Evolutionary conservation across 208 protist genomes (phyloP), one percentile per base, ranked within the genome.

Genomic region (Trypanosoma congolense): DNA sequence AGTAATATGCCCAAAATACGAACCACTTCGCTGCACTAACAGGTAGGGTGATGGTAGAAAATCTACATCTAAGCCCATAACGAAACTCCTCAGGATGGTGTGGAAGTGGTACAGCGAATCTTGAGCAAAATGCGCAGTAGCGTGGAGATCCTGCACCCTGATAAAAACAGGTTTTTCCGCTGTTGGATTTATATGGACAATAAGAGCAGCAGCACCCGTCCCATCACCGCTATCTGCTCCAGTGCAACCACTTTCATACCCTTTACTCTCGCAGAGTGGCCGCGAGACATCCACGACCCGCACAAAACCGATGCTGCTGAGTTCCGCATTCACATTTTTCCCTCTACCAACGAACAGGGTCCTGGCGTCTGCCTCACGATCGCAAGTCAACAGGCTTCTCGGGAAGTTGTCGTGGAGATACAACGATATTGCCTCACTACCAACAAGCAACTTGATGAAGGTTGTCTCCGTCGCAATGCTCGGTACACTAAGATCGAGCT

Each of bases 21-120:
- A 44, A 9, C 72, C 68, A 53, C 80, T 87, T 14, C 70, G 73
- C 65, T 80, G 68, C 5, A 87, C 80, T 22, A 83, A 56, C 3
- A 70, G 45, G 9, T 79, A 55, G 1, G 80, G 80, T 16, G 64
- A 63, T 19, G 77, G 70, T 14, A 77, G 36, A 28, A 57, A 61
- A 36, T 49, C 10, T 40, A 81, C 45, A 49, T 87, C 76, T 6
- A 62, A 14, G 10, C 61, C 61, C 10, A 48, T 24, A 4, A 61
- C 53, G 48, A 72, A 77, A 24, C 65, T 47, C 33, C 59, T 63
- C 2, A 68, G 41, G 4, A 77, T 24, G 2, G 70, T 72, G 26
- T 56, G 53, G 2, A 80, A 64, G 12, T 70, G 70, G 33, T 72
- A 61, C 10, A 82, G 64, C 1, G 79, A 65, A 38, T 86, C 79